Base-by-base conservation (phyloP, 208 protist genomes). In the Crithidia sp. region DNA sequence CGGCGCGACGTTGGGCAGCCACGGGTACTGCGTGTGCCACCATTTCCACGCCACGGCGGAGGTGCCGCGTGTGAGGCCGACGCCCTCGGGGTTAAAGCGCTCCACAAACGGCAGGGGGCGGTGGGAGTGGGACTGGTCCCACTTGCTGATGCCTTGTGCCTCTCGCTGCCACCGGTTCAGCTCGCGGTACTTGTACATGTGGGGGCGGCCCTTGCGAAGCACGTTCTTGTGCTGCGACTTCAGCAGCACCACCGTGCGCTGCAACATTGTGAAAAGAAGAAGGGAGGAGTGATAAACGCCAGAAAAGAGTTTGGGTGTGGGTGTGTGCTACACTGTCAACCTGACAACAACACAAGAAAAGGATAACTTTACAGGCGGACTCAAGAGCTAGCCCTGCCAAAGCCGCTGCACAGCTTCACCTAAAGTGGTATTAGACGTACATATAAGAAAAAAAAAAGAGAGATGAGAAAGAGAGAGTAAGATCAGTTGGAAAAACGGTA, bases 11-110 rank as follows among this genome's bases (percentile, higher is more conserved):
- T 97, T 96, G 13, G 94, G 89, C 53, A 97, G 77, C 88, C 87
- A 95, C 64, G 92, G 91, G 74, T 96, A 90, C 79, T 97, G 94
- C 64, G 91, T 95, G 71, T 96, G 84, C 94, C 94, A 97, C 92
- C 94, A 97, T 75, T 86, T 85, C 90, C 90, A 96, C 59, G 94
- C 91, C 14, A 79, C 81, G 43, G 84, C 54, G 19, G 86, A 91
- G 8, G 91, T 95, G 40, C 91, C 94, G 40, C 86, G 84, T n/a
- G 94, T 94, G 50, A 96, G 82, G 39, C 88, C 90, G 45, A 94
- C 84, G 64, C 89, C 68, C 53, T 96, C 91, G 0, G 94, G 94
- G 71, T 96, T 97, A 59, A 97, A 97, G 49, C 94, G 91, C 49
- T 96, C 85, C 36, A 82, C 81, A 56, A 83, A 84, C 7, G 91